Percentiles rank a stretch among this genome's conserved stretches.
phyloP scores from a whole-genome alignment of 306 rosid genomes.

The Glycyrrhiza uralensis region DNA sequence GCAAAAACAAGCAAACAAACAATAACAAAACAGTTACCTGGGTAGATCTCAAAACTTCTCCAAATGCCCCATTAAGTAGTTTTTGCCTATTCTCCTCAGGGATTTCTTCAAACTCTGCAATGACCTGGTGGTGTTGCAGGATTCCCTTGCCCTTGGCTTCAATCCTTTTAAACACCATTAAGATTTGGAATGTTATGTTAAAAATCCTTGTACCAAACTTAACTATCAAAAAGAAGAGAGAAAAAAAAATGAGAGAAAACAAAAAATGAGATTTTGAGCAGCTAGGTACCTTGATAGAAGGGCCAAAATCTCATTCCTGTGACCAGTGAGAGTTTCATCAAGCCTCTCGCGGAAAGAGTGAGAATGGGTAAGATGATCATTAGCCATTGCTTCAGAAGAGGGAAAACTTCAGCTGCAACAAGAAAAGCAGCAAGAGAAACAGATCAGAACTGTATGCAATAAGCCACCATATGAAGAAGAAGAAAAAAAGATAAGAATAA shows the following conservation, averaged over 20 bases:
- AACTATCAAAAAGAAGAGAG: background rate
- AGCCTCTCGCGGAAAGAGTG: slow-evolving; percentile 41
- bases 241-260: background rate
- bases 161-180: slow-evolving; percentile 25
- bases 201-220: background rate
- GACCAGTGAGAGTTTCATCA: slow-evolving; percentile 40
- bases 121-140: slow-evolving; percentile 78
- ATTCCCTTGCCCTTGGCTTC: slow-evolving; percentile 85
- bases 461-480: background rate
- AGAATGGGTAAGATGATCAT: slow-evolving; percentile 30
- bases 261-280: background rate
- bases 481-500: slow-evolving; percentile 11
- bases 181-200: slow-evolving; percentile 1
- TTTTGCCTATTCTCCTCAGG: slow-evolving; percentile 65
- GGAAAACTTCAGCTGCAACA: background rate
- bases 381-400: slow-evolving; percentile 29
- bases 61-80: slow-evolving; percentile 61
- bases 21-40: slow-evolving; percentile 45
- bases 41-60: slow-evolving; percentile 70
- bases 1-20: background rate
- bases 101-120: slow-evolving; percentile 86
- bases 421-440: background rate
- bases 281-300: slow-evolving; percentile 40
- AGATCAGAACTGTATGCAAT: background rate
- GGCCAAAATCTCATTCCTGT: slow-evolving; percentile 38